Evolutionary conservation across 176 grass and related monocot genomes (phyloP).

Genomic region (Avena insularis): DNA sequence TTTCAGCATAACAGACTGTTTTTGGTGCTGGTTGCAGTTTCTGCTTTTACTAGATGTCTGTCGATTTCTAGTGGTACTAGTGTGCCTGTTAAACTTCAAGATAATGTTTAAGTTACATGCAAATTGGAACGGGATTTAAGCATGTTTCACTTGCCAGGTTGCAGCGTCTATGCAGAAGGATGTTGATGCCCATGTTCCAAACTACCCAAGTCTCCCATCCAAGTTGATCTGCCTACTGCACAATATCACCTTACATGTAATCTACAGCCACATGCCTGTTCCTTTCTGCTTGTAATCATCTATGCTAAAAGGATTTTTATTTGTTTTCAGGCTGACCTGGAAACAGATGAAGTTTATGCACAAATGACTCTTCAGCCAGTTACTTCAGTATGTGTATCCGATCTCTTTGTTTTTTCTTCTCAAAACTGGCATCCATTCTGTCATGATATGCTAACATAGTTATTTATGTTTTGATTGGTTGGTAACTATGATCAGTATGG

Average conservation of each 20-base stretch:
- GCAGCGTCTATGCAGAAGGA: conserved; percentile 80
- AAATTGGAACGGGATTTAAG: conserved; percentile 1
- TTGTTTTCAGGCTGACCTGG: conserved; percentile 65
- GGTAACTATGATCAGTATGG: conserved; percentile 55
- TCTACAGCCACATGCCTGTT: neutral
- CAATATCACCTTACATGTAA: conserved; percentile 78
- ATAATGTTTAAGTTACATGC: neutral
- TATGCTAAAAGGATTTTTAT: conserved; percentile 23
- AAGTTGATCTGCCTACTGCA: conserved; percentile 72
- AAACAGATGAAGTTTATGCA: conserved; percentile 84
- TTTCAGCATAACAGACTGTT: neutral
- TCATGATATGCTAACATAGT: neutral
- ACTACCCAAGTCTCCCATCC: conserved; percentile 70
- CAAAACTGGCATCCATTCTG: neutral
- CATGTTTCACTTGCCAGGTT: conserved; percentile 50
- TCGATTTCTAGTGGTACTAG: neutral
- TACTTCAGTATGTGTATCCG: conserved; percentile 45
- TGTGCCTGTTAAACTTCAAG: neutral
- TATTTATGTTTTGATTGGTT: conserved; percentile 12
- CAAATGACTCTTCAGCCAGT: conserved; percentile 80
- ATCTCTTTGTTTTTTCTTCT: neutral
- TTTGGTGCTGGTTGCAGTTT: neutral
- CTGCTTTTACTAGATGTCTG: neutral
- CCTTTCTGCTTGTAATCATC: neutral
- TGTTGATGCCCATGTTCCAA: conserved; percentile 67